Evolutionary conservation across 495 filamentous ascomycete species (phyloP).

Genomic region (Aspergillus diversus): DNA sequence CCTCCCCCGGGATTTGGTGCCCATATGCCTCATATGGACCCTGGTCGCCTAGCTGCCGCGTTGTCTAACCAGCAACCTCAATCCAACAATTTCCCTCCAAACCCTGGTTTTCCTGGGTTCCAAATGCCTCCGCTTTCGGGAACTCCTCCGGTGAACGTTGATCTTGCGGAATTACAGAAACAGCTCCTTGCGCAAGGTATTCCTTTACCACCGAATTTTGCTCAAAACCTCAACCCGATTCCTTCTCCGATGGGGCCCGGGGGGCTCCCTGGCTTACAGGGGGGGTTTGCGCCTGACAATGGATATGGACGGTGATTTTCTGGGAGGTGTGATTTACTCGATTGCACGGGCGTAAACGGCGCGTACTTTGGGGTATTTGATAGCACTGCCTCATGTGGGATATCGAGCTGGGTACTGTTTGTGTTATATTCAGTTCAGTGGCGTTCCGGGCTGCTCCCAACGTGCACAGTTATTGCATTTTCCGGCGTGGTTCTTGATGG

Average conservation of each 20-base stretch:
- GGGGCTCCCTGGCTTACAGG: slow-evolving; percentile 53
- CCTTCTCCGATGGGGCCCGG: slow-evolving; percentile 41
- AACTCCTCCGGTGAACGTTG: slow-evolving; percentile 59
- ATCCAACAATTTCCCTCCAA: slow-evolving; percentile 31
- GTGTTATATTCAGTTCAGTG: background rate
- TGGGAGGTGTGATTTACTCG: slow-evolving; percentile 3
- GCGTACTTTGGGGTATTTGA: background rate
- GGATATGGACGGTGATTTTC: slow-evolving; percentile 40
- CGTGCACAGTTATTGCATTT: slow-evolving; percentile 1
- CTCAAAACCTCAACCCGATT: slow-evolving; percentile 50
- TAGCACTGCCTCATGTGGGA: slow-evolving; percentile 15
- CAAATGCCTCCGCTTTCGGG: slow-evolving; percentile 53
- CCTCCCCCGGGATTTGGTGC: slow-evolving; percentile 52
- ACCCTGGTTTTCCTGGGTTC: slow-evolving; percentile 39
- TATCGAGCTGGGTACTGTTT: slow-evolving; percentile 4
- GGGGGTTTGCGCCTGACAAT: slow-evolving; percentile 35
- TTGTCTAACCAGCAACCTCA: slow-evolving; percentile 47
- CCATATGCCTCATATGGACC: slow-evolving; percentile 58
- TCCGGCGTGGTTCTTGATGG: slow-evolving; percentile 11
- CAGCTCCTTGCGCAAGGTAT: slow-evolving; percentile 48
- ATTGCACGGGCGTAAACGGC: slow-evolving; percentile 10
- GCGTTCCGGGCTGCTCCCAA: background rate
- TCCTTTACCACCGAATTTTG: slow-evolving; percentile 43
- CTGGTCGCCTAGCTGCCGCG: slow-evolving; percentile 50
- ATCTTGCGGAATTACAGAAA: slow-evolving; percentile 68